A percentile compares a stretch with the other conserved stretches of the same genome.
Conservation (phyloP, 2,329 filamentous ascomycete genomes). For the Penicillium sp. region DNA sequence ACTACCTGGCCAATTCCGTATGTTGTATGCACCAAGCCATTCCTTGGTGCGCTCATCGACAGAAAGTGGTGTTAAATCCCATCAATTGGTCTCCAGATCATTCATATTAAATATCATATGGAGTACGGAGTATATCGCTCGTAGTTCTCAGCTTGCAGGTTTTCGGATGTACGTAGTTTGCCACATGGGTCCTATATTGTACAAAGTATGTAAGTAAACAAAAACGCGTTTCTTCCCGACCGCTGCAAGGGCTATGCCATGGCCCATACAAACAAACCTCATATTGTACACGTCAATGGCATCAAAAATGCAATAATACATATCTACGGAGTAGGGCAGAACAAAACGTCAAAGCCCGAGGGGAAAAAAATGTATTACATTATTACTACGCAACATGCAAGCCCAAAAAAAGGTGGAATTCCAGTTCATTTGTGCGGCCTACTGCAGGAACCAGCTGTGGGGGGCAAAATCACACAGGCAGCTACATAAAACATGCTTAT, state of each 20-base stretch:
- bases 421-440: slow-evolving; percentile 29
- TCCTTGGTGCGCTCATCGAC: background rate
- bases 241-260: slow-evolving; percentile 11
- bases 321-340: background rate
- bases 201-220: background rate
- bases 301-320: slow-evolving; percentile 4
- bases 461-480: slow-evolving; percentile 7
- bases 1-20: slow-evolving; percentile 20
- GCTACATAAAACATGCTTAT: background rate
- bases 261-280: slow-evolving; percentile 1
- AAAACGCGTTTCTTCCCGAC: slow-evolving; percentile 4
- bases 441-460: slow-evolving; percentile 39
- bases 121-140: background rate
- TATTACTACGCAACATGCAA: slow-evolving; percentile 1
- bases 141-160: background rate
- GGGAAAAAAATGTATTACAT: background rate
- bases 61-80: background rate
- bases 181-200: slow-evolving; percentile 10
- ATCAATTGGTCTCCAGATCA: background rate
- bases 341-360: background rate
- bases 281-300: slow-evolving; percentile 7
- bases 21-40: slow-evolving; percentile 22
- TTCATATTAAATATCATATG: background rate
- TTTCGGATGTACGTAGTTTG: background rate
- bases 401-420: background rate